phyloP scores from a whole-genome alignment of 441 rosid species.

The Adansonia gregorii region DNA sequence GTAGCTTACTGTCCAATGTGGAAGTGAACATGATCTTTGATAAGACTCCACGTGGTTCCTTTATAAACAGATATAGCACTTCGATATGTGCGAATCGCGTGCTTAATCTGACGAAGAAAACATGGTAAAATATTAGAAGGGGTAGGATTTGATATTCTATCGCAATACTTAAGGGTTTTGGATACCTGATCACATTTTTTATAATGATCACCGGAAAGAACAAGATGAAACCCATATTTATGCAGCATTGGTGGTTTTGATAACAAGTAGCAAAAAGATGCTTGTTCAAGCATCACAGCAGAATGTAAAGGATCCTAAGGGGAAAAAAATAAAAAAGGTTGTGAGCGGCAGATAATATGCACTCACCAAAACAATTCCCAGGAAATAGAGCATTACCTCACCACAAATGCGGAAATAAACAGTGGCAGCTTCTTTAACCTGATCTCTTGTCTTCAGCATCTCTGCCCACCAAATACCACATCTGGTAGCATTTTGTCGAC shows the following conservation, averaged over 20 bases:
- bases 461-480: constrained; percentile 99
- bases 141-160: constrained; percentile 21
- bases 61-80: constrained; percentile 88
- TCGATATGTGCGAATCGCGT: constrained; percentile 92
- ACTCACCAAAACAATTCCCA: constrained; percentile 18
- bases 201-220: constrained; percentile 97
- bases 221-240: constrained; percentile 97
- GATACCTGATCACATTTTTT: constrained; percentile 96
- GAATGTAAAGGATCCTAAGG: constrained; percentile 85
- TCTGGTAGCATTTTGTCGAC: constrained; percentile 84
- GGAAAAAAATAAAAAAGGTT: constrained; percentile 19
- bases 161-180: constrained; percentile 24
- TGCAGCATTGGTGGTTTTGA: constrained; percentile 91
- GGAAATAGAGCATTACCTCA: constrained; percentile 63
- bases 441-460: constrained; percentile 89
- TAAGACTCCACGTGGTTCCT: constrained; percentile 87
- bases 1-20: constrained; percentile 94
- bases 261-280: constrained; percentile 93
- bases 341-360: constrained; percentile 32
- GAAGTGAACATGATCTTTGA: constrained; percentile 96
- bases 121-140: constrained; percentile 13
- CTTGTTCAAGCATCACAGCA: constrained; percentile 99
- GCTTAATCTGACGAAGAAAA: constrained; percentile 67
- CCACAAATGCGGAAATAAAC: constrained; percentile 92
- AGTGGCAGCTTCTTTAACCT: constrained; percentile 90